These are phyloP conservation scores for Diaporthe sp. DNA, from an alignment of 2,329 filamentous ascomycete species.

Conservation along the genomic window DNA sequence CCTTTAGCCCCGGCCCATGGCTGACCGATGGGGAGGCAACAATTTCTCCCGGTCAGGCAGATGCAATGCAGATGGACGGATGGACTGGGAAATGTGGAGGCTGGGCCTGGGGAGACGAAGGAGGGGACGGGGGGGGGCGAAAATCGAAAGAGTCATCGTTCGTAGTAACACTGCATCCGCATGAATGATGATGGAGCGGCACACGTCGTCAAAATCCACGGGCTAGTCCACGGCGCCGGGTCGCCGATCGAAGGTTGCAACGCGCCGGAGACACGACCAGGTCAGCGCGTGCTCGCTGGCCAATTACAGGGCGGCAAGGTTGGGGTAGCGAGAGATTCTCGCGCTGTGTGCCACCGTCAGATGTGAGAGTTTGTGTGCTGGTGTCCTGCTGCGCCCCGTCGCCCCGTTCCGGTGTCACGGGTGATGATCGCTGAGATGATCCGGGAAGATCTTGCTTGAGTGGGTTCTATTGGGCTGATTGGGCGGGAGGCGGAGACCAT, in stretches of 20 bases:
- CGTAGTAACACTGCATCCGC: constrained; percentile 21
- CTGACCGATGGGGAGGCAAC: constrained; percentile 12
- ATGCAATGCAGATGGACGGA: constrained; percentile 18
- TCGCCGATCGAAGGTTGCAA: constrained; percentile 35
- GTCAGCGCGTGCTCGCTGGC: constrained; percentile 40
- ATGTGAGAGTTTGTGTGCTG: constrained; percentile 16
- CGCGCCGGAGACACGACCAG: constrained; percentile 36
- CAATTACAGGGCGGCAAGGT: constrained; percentile 26
- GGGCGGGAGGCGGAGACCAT: constrained; percentile 13
- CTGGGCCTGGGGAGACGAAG: constrained; percentile 3
- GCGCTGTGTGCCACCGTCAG: constrained; percentile 22
- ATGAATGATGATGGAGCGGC: constrained; percentile 32
- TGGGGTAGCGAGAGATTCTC: constrained; percentile 37
- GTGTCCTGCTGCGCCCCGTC: constrained; percentile 32
- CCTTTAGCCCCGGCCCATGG: not conserved
- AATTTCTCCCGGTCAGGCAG: not conserved
- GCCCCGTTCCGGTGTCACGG: constrained; percentile 37
- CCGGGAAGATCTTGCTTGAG: constrained; percentile 29
- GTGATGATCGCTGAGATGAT: constrained; percentile 24
- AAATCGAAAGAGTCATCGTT: constrained; percentile 21
- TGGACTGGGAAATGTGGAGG: constrained; percentile 3
- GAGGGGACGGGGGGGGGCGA: not conserved
- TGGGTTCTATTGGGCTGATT: not conserved
- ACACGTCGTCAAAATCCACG: constrained; percentile 26
- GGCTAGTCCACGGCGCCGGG: constrained; percentile 33